A percentile compares a stretch with the other conserved stretches of the same genome.
Conservation (phyloP, 345 rosid species). For the Rubroshorea leprosula region DNA sequence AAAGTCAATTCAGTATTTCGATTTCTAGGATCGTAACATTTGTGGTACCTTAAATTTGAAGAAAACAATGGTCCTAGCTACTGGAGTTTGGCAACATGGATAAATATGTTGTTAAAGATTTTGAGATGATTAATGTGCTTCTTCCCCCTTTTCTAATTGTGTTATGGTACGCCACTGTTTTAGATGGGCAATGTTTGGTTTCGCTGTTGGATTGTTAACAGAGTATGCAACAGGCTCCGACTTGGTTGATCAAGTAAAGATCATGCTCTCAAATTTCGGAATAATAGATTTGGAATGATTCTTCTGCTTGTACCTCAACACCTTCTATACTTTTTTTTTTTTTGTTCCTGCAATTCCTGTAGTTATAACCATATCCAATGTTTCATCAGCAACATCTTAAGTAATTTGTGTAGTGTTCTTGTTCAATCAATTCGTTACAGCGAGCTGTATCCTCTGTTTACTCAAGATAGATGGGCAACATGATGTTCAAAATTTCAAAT, state of each 20-base stretch:
- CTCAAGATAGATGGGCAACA: too few relatives aligned
- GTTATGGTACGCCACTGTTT: neutral
- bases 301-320: conserved; percentile 11
- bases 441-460: neutral
- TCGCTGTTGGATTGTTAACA: conserved; percentile 61
- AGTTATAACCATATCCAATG: conserved; percentile 16
- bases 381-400: conserved; percentile 16
- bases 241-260: conserved; percentile 71
- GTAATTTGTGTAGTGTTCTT: neutral
- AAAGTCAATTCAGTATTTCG: too few relatives aligned
- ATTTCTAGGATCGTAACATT: too few relatives aligned
- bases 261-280: conserved; percentile 63
- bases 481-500: too few relatives aligned
- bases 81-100: too few relatives aligned
- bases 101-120: too few relatives aligned
- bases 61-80: too few relatives aligned
- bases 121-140: too few relatives aligned
- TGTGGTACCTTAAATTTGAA: too few relatives aligned
- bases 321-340: conserved; percentile 19
- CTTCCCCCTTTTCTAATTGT: too few relatives aligned
- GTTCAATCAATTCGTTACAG: conserved; percentile 7
- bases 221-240: conserved; percentile 67
- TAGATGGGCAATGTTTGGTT: conserved; percentile 78
- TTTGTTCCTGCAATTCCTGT: conserved; percentile 18
- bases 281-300: conserved; percentile 55